Conservation (phyloP, 2,329 filamentous ascomycete genomes). For the Ceratocystis variospora region DNA sequence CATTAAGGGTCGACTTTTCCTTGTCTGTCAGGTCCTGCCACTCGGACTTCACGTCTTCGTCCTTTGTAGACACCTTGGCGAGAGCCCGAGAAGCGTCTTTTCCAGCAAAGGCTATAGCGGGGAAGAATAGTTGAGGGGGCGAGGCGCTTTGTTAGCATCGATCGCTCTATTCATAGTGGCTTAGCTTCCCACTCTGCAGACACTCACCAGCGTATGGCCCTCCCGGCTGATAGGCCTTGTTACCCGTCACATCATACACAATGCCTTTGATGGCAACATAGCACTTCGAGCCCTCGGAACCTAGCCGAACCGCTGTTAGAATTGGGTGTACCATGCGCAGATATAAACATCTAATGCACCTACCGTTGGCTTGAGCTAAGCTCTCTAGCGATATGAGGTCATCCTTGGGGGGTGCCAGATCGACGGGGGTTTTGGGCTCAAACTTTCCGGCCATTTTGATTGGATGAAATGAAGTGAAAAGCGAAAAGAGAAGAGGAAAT, state of each 20-base stretch:
- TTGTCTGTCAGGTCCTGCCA: constrained; percentile 75
- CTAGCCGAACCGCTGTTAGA: constrained; percentile 29
- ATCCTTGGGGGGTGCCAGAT: constrained; percentile 71
- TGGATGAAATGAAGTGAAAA: not conserved
- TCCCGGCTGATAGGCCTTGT: constrained; percentile 69
- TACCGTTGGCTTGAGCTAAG: constrained; percentile 72
- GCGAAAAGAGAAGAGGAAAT: not conserved
- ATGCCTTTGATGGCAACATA: constrained; percentile 69
- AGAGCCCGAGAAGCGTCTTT: constrained; percentile 92
- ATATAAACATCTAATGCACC: constrained; percentile 24
- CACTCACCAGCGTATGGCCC: constrained; percentile 71
- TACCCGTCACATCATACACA: constrained; percentile 87
- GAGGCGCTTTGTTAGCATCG: not conserved
- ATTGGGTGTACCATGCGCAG: not conserved
- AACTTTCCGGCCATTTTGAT: constrained; percentile 46
- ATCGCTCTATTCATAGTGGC: not conserved
- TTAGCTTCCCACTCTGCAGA: not conserved
- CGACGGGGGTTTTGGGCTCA: constrained; percentile 62
- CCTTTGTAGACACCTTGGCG: constrained; percentile 71
- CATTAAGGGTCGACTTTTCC: constrained; percentile 69
- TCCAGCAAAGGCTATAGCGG: constrained; percentile 67
- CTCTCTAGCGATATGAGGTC: constrained; percentile 73
- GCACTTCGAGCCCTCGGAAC: constrained; percentile 48
- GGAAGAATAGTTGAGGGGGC: not conserved
- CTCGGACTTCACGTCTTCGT: constrained; percentile 67